Conservation (phyloP, 2,329 filamentous ascomycete species). For the Coniochaeta sp. region DNA sequence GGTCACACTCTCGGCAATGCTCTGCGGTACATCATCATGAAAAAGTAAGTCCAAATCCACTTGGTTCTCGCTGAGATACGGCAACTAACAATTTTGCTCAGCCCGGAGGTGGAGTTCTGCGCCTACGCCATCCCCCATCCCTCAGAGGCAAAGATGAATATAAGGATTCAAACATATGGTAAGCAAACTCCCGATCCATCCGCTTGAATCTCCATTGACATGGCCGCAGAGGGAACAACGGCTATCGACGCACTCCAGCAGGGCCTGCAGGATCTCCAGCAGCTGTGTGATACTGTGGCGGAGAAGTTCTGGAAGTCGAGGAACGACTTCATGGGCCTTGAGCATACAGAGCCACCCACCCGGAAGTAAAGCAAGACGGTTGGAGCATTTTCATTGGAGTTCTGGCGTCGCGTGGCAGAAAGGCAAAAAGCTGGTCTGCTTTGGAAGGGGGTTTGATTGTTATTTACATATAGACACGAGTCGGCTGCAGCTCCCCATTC, state of each 20-base stretch:
- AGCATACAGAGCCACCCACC: not conserved
- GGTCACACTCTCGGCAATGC: slow-evolving; percentile 95
- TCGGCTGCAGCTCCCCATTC: slow-evolving; percentile 10
- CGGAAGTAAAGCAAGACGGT: not conserved
- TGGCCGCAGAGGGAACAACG: slow-evolving; percentile 59
- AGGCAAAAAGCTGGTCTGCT: not conserved
- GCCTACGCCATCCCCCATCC: slow-evolving; percentile 97
- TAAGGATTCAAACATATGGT: slow-evolving; percentile 94
- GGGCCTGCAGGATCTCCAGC: slow-evolving; percentile 80
- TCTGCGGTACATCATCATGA: slow-evolving; percentile 93
- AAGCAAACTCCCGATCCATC: not conserved
- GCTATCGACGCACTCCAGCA: slow-evolving; percentile 86
- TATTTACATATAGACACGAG: slow-evolving; percentile 21
- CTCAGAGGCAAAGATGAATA: slow-evolving; percentile 92
- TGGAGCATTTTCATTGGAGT: not conserved
- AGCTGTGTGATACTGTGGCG: slow-evolving; percentile 88
- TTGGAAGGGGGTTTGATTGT: slow-evolving; percentile 21
- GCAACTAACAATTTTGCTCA: slow-evolving; percentile 31
- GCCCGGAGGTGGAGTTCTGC: slow-evolving; percentile 94
- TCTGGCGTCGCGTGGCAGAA: not conserved
- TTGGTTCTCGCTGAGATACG: not conserved
- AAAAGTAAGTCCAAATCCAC: slow-evolving; percentile 63
- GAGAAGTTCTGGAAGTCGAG: slow-evolving; percentile 74
- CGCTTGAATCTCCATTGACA: slow-evolving; percentile 11
- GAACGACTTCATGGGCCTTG: slow-evolving; percentile 47